Evolutionary conservation across 192 early-diverging fungal species (phyloP).

Genomic region (Phycomyces nitens): DNA sequence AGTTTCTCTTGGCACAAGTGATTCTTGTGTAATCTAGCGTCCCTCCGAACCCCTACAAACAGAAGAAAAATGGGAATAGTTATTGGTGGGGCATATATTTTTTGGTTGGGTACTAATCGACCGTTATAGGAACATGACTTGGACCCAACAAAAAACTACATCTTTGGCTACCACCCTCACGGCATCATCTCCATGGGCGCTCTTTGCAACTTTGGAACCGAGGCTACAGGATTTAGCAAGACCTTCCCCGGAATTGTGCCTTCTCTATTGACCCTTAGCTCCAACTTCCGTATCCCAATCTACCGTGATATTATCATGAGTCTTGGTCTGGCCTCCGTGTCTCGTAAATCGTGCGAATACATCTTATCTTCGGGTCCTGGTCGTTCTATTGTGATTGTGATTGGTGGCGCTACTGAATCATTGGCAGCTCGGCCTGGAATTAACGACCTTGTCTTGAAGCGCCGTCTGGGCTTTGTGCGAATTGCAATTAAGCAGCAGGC

Average conservation of each 20-base stretch:
- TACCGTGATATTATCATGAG: slow-evolving; percentile 81
- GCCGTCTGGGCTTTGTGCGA: slow-evolving; percentile 87
- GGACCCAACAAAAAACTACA: slow-evolving; percentile 79
- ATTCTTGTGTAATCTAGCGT: background rate
- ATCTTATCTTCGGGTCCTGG: slow-evolving; percentile 71
- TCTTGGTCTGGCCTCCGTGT: slow-evolving; percentile 75
- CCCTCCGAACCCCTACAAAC: no score
- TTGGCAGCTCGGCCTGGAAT: slow-evolving; percentile 62
- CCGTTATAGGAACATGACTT: slow-evolving; percentile 65
- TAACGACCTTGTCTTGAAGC: slow-evolving; percentile 70
- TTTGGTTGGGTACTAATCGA: background rate
- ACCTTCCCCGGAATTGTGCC: slow-evolving; percentile 78
- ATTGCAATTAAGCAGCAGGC: slow-evolving; percentile 77
- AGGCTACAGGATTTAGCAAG: slow-evolving; percentile 70
- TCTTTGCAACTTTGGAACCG: slow-evolving; percentile 77
- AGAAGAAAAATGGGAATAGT: no score
- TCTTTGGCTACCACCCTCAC: slow-evolving; percentile 93
- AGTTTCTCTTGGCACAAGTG: background rate
- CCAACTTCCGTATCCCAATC: slow-evolving; percentile 83
- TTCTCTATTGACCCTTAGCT: slow-evolving; percentile 75
- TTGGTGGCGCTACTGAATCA: slow-evolving; percentile 89
- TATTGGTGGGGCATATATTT: no score
- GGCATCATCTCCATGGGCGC: slow-evolving; percentile 85
- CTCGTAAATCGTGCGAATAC: slow-evolving; percentile 68
- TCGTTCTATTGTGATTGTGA: slow-evolving; percentile 74